Conservation (phyloP, 768 basidiomycete genomes). For the Kwoniella shandongensis region DNA sequence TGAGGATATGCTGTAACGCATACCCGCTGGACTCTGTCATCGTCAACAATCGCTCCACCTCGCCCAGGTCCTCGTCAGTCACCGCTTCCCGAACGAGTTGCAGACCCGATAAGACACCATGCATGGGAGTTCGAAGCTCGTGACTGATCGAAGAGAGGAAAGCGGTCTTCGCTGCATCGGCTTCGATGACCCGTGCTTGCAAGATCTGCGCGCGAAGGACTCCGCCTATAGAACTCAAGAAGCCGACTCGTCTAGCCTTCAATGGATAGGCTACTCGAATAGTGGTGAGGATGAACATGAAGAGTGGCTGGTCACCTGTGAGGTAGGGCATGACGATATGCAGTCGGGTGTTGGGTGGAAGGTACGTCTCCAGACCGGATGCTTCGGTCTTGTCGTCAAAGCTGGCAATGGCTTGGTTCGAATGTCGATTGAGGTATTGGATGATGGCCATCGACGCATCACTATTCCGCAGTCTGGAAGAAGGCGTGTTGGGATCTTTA, state of each 20-base stretch:
- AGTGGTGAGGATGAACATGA: constrained; percentile 14
- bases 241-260: constrained; percentile 14
- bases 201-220: constrained; percentile 31
- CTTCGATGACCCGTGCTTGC: constrained; percentile 25
- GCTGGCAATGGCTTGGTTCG: too few relatives aligned
- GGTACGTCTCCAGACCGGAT: constrained; percentile 27
- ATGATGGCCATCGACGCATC: too few relatives aligned
- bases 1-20: constrained; percentile 33
- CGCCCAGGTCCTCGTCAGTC: constrained; percentile 9
- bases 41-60: constrained; percentile 6
- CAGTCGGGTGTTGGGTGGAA: constrained; percentile 18
- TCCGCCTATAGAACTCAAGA: constrained; percentile 30
- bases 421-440: too few relatives aligned
- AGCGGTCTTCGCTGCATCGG: constrained; percentile 39
- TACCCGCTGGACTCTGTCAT: constrained; percentile 29
- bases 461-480: too few relatives aligned
- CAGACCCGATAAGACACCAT: constrained; percentile 38
- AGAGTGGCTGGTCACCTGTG: constrained; percentile 28
- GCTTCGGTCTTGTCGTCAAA: not conserved
- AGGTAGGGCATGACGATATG: constrained; percentile 30
- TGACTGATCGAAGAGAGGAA: constrained; percentile 45
- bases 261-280: constrained; percentile 16
- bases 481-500: too few relatives aligned
- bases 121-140: constrained; percentile 46
- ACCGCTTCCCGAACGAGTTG: constrained; percentile 29